A percentile compares a stretch with the other conserved stretches of the same genome.
Evolutionary conservation across 2,329 filamentous ascomycete species (phyloP).

Genomic region (Botrytis squamosa): DNA sequence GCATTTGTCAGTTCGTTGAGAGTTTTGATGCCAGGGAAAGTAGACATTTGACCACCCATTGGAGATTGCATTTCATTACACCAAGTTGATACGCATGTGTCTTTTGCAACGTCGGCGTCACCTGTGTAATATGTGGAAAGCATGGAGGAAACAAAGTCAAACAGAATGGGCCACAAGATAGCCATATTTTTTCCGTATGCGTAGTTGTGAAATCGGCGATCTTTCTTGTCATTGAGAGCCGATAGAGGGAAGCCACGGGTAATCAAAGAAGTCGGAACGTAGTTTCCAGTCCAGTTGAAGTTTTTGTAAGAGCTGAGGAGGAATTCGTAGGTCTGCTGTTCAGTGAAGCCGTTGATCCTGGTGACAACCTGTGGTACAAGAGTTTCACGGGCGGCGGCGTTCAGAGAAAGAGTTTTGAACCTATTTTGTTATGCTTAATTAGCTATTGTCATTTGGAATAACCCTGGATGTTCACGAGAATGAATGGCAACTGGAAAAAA

Average conservation of each 20-base stretch:
- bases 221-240: constrained; percentile 34
- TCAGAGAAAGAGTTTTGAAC: constrained; percentile 20
- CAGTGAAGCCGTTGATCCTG: constrained; percentile 17
- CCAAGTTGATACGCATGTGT: constrained; percentile 44
- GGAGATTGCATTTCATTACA: constrained; percentile 42
- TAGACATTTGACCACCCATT: constrained; percentile 42
- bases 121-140: constrained; percentile 41
- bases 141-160: constrained; percentile 45
- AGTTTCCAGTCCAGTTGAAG: constrained; percentile 32
- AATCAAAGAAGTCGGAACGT: constrained; percentile 48
- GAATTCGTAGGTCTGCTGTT: constrained; percentile 17
- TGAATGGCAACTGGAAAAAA: not conserved
- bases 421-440: not conserved
- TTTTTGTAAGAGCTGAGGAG: constrained; percentile 22
- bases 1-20: constrained; percentile 46
- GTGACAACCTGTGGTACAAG: constrained; percentile 9
- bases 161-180: constrained; percentile 46
- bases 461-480: no score
- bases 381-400: constrained; percentile 13
- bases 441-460: not conserved
- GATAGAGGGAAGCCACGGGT: constrained; percentile 45
- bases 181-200: constrained; percentile 49
- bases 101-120: constrained; percentile 38
- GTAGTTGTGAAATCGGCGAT: constrained; percentile 48
- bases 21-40: constrained; percentile 46